Conservation (phyloP, 148 eudicot genomes). For the Selenicereus undatus region DNA sequence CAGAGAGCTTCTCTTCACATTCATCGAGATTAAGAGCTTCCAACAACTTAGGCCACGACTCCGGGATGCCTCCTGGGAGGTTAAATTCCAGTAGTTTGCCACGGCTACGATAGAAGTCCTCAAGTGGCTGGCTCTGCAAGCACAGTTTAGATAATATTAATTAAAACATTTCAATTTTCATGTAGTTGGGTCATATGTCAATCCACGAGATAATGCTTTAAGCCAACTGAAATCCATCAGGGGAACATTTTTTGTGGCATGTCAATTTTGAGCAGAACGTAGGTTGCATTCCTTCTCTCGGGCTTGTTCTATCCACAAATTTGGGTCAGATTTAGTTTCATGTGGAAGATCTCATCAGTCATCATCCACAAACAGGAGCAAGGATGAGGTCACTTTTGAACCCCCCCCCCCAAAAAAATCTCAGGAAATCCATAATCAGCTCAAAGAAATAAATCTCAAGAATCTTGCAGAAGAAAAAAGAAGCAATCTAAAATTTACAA, state of each 20-base stretch:
- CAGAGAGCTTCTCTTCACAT: constrained; percentile 71
- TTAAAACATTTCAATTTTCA: neutral
- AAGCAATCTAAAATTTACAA: no score
- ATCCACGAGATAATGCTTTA: neutral
- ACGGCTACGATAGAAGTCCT: constrained; percentile 66
- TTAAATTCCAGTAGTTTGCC: constrained; percentile 83
- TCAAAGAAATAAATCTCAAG: no score
- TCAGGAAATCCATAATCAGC: neutral
- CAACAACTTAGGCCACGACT: constrained; percentile 92
- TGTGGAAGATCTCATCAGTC: neutral
- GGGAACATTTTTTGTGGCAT: no score
- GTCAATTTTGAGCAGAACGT: no score
- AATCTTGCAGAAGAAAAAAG: no score
- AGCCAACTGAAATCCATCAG: no score
- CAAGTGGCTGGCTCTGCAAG: constrained; percentile 89
- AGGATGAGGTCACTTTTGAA: neutral
- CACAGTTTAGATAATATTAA: neutral
- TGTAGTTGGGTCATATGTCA: neutral
- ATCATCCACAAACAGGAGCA: neutral
- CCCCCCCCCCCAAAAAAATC: neutral
- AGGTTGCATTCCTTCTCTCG: no score
- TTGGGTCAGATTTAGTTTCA: neutral
- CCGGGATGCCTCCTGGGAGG: constrained; percentile 96
- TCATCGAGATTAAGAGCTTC: constrained; percentile 90
- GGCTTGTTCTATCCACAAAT: neutral